Percentiles rank a stretch among this genome's conserved stretches.
Evolutionary conservation across 2,329 filamentous ascomycete genomes (phyloP).

Genomic region (Phaeosphaeria sp.): DNA sequence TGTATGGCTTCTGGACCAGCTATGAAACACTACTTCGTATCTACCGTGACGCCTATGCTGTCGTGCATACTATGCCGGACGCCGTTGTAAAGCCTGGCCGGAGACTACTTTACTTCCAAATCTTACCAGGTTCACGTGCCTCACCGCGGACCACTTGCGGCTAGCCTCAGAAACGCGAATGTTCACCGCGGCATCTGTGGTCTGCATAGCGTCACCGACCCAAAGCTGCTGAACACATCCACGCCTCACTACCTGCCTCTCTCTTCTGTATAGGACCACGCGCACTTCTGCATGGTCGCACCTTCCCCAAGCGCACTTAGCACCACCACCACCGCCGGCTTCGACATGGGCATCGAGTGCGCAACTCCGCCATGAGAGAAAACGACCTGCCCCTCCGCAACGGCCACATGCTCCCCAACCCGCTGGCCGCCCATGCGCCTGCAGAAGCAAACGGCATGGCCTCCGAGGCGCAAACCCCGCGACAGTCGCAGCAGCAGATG

Average conservation of each 20-base stretch:
- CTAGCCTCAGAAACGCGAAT: conserved; percentile 7
- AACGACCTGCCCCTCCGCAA: conserved; percentile 32
- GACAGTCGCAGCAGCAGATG: conserved; percentile 19
- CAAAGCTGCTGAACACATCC: background rate
- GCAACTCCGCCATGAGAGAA: conserved; percentile 39
- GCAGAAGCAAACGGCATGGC: conserved; percentile 25
- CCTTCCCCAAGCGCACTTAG: conserved; percentile 12
- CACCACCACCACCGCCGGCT: conserved; percentile 19
- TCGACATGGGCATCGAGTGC: conserved; percentile 42
- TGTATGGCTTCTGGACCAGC: background rate
- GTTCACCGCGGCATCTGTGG: conserved; percentile 5
- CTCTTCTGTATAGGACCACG: background rate
- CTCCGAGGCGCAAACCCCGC: conserved; percentile 13
- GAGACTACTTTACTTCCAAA: background rate
- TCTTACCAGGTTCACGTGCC: conserved; percentile 6
- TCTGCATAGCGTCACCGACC: background rate
- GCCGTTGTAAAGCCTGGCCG: background rate
- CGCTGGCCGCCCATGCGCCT: conserved; percentile 37
- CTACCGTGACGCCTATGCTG: background rate
- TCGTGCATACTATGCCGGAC: background rate
- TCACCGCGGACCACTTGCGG: conserved; percentile 24
- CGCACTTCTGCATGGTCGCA: background rate
- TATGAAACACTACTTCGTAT: background rate
- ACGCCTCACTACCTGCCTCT: background rate
- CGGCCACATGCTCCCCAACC: conserved; percentile 31